Conservation (phyloP, 305 asterid species). For the Solanum hybrid region DNA sequence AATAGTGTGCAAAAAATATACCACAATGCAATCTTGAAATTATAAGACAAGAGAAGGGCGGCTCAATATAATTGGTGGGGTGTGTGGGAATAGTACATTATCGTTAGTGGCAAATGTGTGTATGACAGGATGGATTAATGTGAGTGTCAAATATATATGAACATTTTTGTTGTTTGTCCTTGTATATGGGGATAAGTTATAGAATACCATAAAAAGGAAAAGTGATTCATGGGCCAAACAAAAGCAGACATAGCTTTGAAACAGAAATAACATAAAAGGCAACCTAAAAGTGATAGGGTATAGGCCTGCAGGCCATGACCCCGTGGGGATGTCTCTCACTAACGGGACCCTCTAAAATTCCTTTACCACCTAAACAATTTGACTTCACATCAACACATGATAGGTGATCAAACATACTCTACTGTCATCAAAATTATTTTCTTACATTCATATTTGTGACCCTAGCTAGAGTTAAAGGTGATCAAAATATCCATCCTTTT, state of each 20-base stretch:
- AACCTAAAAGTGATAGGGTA: not conserved
- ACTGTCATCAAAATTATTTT: not conserved
- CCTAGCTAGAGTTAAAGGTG: not conserved
- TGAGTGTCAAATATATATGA: not conserved
- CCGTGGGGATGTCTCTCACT: conserved; percentile 19
- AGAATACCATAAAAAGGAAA: not conserved
- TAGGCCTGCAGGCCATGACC: conserved; percentile 7
- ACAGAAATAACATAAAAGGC: not conserved
- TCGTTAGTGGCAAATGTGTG: not conserved
- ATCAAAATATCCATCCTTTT: not conserved
- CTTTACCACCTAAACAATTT: conserved; percentile 9
- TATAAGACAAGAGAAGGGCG: not conserved
- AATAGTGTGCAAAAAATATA: not conserved
- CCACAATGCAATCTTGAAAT: no score
- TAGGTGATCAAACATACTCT: not conserved
- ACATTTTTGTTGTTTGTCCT: not conserved
- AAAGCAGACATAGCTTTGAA: not conserved
- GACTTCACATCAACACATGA: not conserved
- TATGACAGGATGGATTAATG: not conserved
- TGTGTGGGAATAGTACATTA: not conserved
- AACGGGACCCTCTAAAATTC: conserved; percentile 14
- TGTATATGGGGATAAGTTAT: not conserved
- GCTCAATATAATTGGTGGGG: not conserved
- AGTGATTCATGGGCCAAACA: not conserved
- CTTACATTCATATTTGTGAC: not conserved